Conservation (phyloP, 192 early-diverging fungal genomes). For the Gamsiella multidivaricata region DNA sequence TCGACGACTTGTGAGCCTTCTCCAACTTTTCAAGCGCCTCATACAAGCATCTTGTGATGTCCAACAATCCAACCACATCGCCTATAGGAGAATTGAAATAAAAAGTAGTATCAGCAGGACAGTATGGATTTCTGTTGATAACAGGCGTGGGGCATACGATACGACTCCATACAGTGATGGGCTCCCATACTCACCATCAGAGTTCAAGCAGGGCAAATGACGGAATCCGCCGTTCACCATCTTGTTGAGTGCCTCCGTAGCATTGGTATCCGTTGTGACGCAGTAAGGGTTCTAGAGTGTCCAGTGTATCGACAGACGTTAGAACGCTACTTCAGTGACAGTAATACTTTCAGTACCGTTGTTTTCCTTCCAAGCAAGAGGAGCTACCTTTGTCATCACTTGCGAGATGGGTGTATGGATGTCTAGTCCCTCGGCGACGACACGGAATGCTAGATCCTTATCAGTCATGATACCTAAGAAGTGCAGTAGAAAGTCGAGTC, state of each 20-base stretch:
- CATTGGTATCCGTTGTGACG: constrained; percentile 79
- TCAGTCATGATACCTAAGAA: constrained; percentile 87
- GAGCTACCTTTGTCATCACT: constrained; percentile 75
- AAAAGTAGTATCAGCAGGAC: too few species aligned
- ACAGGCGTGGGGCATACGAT: too few species aligned
- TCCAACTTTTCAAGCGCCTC: constrained; percentile 87
- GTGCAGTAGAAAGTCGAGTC: not conserved
- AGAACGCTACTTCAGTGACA: too few species aligned
- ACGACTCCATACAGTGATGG: not conserved
- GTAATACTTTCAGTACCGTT: too few species aligned
- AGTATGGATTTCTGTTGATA: too few species aligned
- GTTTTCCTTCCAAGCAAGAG: too few species aligned
- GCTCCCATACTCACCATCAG: constrained; percentile 19
- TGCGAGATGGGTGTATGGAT: constrained; percentile 73
- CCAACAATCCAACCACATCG: constrained; percentile 84
- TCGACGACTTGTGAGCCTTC: constrained; percentile 79
- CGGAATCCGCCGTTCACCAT: constrained; percentile 84
- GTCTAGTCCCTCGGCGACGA: constrained; percentile 80
- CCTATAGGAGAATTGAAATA: constrained; percentile 35
- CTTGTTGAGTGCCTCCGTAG: constrained; percentile 82
- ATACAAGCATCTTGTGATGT: constrained; percentile 86
- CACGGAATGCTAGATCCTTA: constrained; percentile 91
- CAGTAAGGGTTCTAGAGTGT: constrained; percentile 73
- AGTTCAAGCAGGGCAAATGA: constrained; percentile 65
- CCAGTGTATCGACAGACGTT: not conserved